Percentiles rank a stretch among this genome's conserved stretches.
phyloP scores from a whole-genome alignment of 352 stramenopile species.

The Globisporangium heterothallicum region DNA sequence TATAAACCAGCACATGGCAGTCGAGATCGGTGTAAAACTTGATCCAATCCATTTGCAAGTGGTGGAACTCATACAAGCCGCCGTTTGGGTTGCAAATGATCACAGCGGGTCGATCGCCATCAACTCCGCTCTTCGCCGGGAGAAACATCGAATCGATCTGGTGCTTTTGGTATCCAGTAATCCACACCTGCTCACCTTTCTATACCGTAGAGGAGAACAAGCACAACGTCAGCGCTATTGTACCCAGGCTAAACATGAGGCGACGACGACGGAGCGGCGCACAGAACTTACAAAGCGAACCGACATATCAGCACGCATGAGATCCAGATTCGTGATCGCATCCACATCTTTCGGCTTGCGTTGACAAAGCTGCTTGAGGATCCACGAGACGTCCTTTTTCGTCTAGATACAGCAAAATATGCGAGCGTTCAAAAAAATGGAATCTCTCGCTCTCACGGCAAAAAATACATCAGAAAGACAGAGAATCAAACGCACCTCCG shows the following conservation, averaged over 20 bases:
- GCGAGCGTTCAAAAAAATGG: too few relatives aligned
- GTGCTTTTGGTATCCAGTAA: conserved; percentile 47
- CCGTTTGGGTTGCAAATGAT: conserved; percentile 85
- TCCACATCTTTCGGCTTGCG: conserved; percentile 36
- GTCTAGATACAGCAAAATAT: conserved; percentile 8
- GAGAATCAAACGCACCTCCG: conserved; percentile 26
- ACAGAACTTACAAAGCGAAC: conserved; percentile 59
- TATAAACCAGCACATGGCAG: conserved; percentile 81
- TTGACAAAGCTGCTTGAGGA: conserved; percentile 47
- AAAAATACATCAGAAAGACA: too few relatives aligned
- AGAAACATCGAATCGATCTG: conserved; percentile 82
- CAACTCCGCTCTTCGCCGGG: conserved; percentile 30
- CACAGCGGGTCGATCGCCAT: conserved; percentile 40
- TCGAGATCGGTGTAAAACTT: conserved; percentile 81
- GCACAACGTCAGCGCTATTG: background rate
- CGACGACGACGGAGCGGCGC: background rate
- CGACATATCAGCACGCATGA: conserved; percentile 78
- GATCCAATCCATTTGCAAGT: conserved; percentile 88
- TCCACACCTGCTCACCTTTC: conserved; percentile 81
- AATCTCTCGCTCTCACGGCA: too few relatives aligned
- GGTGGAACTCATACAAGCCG: conserved; percentile 83
- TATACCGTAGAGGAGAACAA: conserved; percentile 17
- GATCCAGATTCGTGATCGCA: conserved; percentile 63
- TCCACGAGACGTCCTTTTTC: conserved; percentile 40
- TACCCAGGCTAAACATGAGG: background rate